These are phyloP conservation scores for Acanthamoeba culbertsoni DNA, from an alignment of 208 protist species.

Conservation along the genomic window DNA sequence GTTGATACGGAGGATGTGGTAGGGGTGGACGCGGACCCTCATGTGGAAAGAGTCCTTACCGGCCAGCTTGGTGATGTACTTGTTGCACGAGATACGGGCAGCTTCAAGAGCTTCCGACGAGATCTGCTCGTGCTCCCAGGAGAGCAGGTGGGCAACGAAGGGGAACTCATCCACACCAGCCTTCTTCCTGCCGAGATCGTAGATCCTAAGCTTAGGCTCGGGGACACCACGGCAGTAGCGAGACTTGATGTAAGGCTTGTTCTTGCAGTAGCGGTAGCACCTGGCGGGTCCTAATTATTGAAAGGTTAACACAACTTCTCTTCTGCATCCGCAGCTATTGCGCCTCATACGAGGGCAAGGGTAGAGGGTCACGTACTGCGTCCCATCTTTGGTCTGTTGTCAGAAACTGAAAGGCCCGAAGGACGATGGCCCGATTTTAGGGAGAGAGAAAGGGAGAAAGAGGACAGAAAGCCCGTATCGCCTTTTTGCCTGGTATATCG, in stretches of 20 bases:
- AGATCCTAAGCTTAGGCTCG: conserved; percentile 97
- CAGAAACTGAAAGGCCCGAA: conserved; percentile 22
- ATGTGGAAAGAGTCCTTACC: conserved; percentile 99
- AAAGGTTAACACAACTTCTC: neutral
- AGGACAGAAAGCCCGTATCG: neutral
- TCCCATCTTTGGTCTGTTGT: neutral
- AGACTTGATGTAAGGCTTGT: conserved; percentile 95
- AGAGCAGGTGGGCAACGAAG: conserved; percentile 96
- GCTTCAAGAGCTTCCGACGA: conserved; percentile 98
- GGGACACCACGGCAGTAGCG: conserved; percentile 99
- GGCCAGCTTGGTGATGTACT: conserved; percentile 97
- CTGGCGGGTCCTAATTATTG: conserved; percentile 15
- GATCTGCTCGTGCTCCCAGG: conserved; percentile 98
- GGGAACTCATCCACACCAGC: conserved; percentile 96
- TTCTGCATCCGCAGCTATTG: too few species aligned
- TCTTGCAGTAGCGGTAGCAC: conserved; percentile 91
- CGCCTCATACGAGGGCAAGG: neutral
- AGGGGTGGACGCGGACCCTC: conserved; percentile 98
- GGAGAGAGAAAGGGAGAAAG: conserved; percentile 34
- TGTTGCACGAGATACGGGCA: conserved; percentile 98
- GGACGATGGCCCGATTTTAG: conserved; percentile 17
- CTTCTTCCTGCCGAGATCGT: conserved; percentile 97
- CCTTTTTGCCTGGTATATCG: neutral
- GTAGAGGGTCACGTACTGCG: neutral
- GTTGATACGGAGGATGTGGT: conserved; percentile 99